A percentile compares a stretch with the other conserved stretches of the same genome.
phyloP scores from a whole-genome alignment of 371 early-diverging fungal genomes.

The Sporodiniella umbellata region DNA sequence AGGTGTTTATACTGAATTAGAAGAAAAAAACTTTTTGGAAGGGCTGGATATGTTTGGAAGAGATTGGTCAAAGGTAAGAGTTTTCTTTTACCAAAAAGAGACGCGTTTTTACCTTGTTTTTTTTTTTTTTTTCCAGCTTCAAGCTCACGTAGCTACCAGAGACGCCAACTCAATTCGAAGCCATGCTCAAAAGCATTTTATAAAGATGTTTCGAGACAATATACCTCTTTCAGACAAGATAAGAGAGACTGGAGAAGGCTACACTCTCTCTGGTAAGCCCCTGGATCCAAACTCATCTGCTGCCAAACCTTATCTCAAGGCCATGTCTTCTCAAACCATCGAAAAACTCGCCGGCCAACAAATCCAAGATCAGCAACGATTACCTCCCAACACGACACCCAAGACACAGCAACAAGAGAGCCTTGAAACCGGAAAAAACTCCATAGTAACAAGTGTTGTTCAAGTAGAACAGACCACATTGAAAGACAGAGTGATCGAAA shows the following conservation, averaged over 20 bases:
- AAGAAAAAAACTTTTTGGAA: slow-evolving; percentile 68
- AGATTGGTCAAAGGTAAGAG: slow-evolving; percentile 69
- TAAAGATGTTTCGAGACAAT: slow-evolving; percentile 80
- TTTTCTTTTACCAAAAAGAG: neutral
- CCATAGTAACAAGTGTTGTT: too few relatives aligned
- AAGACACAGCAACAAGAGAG: too few relatives aligned
- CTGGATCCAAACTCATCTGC: slow-evolving; percentile 86
- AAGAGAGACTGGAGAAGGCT: slow-evolving; percentile 76
- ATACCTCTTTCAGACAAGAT: slow-evolving; percentile 77
- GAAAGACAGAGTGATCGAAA: too few relatives aligned
- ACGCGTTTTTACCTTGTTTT: slow-evolving; percentile 1
- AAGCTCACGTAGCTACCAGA: slow-evolving; percentile 71
- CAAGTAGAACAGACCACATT: too few relatives aligned
- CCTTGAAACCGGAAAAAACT: too few relatives aligned
- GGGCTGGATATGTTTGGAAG: slow-evolving; percentile 80
- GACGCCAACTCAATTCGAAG: slow-evolving; percentile 82
- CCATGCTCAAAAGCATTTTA: slow-evolving; percentile 90
- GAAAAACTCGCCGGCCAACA: too few relatives aligned
- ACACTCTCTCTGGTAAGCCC: slow-evolving; percentile 84
- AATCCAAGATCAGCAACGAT: too few relatives aligned
- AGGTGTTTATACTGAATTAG: slow-evolving; percentile 78
- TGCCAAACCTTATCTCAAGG: slow-evolving; percentile 72
- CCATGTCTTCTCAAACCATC: neutral
- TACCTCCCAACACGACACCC: too few relatives aligned
- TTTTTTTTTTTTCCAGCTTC: slow-evolving; percentile 43